Base-by-base conservation (phyloP, 148 eudicot species). In the Nepenthes mirabilis region DNA sequence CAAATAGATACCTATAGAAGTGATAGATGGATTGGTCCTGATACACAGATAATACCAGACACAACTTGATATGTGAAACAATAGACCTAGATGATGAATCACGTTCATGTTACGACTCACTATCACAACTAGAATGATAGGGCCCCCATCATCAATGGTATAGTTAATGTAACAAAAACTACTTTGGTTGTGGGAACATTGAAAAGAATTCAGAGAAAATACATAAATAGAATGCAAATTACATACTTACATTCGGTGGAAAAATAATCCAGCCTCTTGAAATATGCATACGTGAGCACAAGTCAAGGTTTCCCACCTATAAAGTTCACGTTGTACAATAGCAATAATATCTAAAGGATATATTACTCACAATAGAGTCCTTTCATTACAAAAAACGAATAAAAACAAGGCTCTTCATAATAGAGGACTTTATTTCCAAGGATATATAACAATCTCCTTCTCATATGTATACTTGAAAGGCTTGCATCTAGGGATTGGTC, bases 361-460 rank as follows among this genome's bases (percentile, higher is more conserved):
- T 11, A 49, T 5, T 49, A 2, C 13, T 49, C 2, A 11, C 11
- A 49, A 11, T 10, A 49, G 13, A 49, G 14, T 2, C n/a, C 52
- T 49, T n/a, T 6, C 52, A 49, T 2, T 10, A 49, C 3, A 12
- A n/a, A 51, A 63, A 34, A 52, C n/a, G 2, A 9, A 58, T 6
- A 9, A 61, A 55, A 50, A 14, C 37, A 40, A 40, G 8, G 45
- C 45, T 40, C 45, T 40, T 54, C 1, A 32, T 32, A 1, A 70
- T 32, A 11, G 45, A 47, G 14, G 47, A 12, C 36, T 11, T 57
- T 23, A 47, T 37, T 3, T n/a, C 36, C 8, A 74, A 93, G 96
- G 99, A 93, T 93, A 93, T 93, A 93, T 93, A 61, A 93, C 99
- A 61, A 93, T 93, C 83, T 93, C 99, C 75, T 93, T 93, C 77